Evolutionary conservation across 768 basidiomycete genomes (phyloP).

Genomic region (Lentinula aciculospora): DNA sequence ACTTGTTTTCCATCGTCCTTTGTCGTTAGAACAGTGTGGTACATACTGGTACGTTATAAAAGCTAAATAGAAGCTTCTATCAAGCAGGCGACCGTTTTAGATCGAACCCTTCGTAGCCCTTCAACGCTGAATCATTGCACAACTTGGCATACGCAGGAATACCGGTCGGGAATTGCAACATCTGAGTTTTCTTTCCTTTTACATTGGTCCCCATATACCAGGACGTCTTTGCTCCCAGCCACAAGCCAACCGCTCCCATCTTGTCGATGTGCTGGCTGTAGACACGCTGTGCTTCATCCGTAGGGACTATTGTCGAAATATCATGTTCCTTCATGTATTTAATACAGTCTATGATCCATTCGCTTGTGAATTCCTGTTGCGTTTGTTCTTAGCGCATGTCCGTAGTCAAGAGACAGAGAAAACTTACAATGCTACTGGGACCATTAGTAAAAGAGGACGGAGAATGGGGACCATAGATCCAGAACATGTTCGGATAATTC

Average conservation of each 20-base stretch:
- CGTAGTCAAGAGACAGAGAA: neutral
- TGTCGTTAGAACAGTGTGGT: too few relatives aligned
- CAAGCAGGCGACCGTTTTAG: neutral
- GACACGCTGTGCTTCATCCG: neutral
- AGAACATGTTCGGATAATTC: constrained; percentile 15
- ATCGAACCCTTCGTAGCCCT: neutral
- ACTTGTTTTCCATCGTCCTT: too few relatives aligned
- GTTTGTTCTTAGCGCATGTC: too few relatives aligned
- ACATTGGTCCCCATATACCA: constrained; percentile 14
- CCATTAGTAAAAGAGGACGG: constrained; percentile 12
- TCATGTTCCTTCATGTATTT: constrained; percentile 12
- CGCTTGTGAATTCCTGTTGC: constrained; percentile 18
- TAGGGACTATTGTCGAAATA: neutral
- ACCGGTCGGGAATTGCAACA: neutral
- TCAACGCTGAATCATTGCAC: neutral
- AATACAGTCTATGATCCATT: constrained; percentile 19
- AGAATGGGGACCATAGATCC: constrained; percentile 12
- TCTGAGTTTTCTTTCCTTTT: neutral
- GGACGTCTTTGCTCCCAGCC: constrained; percentile 3
- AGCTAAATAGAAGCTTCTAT: neutral
- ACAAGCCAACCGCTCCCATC: neutral
- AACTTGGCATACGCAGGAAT: neutral
- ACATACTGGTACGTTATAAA: too few relatives aligned
- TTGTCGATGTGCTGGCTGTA: neutral
- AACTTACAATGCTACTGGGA: constrained; percentile 11